These are phyloP conservation scores for Gracilariopsis chorda DNA, from an alignment of 23 red algal genomes.

Conservation along the genomic window DNA sequence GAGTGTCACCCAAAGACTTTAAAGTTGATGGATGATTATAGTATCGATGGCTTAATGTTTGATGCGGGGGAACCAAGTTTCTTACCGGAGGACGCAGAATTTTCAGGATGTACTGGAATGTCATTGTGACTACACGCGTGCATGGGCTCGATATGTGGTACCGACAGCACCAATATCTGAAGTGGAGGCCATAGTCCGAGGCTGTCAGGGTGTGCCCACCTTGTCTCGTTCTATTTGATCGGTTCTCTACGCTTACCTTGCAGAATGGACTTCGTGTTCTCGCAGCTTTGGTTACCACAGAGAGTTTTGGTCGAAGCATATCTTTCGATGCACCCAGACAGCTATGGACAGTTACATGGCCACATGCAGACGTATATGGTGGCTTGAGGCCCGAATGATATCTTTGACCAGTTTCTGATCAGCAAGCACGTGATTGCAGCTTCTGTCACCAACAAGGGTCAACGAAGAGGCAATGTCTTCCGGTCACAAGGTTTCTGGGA, in stretches of 20 bases:
- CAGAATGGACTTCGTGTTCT: constrained; percentile 74
- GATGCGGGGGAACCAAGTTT: constrained; percentile 85
- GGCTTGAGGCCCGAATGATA: constrained; percentile 12
- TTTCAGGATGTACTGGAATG: constrained; percentile 15
- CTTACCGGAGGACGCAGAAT: constrained; percentile 31
- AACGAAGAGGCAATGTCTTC: constrained; percentile 42
- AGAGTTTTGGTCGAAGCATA: constrained; percentile 41
- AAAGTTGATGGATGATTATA: constrained; percentile 46
- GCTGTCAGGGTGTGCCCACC: constrained; percentile 33
- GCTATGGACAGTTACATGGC: constrained; percentile 27
- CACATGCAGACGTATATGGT: constrained; percentile 71
- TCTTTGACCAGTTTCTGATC: constrained; percentile 74
- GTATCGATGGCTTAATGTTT: constrained; percentile 90
- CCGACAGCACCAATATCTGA: constrained; percentile 52
- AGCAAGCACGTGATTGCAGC: constrained; percentile 74
- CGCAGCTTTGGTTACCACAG: constrained; percentile 49
- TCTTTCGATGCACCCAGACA: not conserved
- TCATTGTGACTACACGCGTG: constrained; percentile 68
- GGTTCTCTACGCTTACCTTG: constrained; percentile 70
- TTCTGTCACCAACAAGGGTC: constrained; percentile 29
- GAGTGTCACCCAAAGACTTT: constrained; percentile 41
- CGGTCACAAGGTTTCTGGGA: constrained; percentile 61
- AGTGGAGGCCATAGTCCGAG: constrained; percentile 52
- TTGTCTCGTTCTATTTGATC: constrained; percentile 78
- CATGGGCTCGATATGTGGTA: constrained; percentile 47